Conservation (phyloP, 495 filamentous ascomycete species). For the Amniculicola lignicola region DNA sequence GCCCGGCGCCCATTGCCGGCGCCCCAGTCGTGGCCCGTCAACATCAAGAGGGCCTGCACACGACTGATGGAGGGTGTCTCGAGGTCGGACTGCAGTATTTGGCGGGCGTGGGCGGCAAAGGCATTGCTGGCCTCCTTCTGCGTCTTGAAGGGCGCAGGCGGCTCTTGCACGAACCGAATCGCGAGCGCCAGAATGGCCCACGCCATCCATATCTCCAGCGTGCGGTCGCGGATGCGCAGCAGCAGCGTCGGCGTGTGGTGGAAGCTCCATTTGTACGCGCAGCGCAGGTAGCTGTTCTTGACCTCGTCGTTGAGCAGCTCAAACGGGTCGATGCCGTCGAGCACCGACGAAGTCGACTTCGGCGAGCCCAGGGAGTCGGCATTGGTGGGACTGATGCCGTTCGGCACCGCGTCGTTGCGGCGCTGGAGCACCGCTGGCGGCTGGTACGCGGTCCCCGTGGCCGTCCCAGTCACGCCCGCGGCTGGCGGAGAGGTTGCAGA, state of each 20-base stretch:
- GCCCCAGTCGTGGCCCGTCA: slow-evolving; percentile 38
- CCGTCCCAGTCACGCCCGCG: background rate
- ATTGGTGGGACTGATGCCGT: slow-evolving; percentile 22
- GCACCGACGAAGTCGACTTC: slow-evolving; percentile 11
- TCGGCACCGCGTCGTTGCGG: slow-evolving; percentile 11
- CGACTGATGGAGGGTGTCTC: slow-evolving; percentile 34
- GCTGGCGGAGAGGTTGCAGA: slow-evolving; percentile 8
- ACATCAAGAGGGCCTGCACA: slow-evolving; percentile 36
- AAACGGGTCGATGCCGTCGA: slow-evolving; percentile 34
- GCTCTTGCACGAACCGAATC: slow-evolving; percentile 34
- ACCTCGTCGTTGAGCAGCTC: slow-evolving; percentile 37
- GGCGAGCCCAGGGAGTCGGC: slow-evolving; percentile 1
- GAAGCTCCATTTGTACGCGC: slow-evolving; percentile 39
- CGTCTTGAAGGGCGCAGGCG: slow-evolving; percentile 30
- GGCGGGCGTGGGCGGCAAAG: slow-evolving; percentile 35
- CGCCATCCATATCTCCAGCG: slow-evolving; percentile 33
- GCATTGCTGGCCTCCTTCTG: slow-evolving; percentile 38
- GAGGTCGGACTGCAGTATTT: slow-evolving; percentile 33
- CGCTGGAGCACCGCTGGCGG: background rate
- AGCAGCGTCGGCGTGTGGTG: slow-evolving; percentile 37
- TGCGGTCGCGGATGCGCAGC: slow-evolving; percentile 31
- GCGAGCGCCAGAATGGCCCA: slow-evolving; percentile 37
- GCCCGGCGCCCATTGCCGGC: slow-evolving; percentile 35
- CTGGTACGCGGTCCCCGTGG: background rate
- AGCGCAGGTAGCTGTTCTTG: slow-evolving; percentile 37